These are phyloP conservation scores for Rhizopus microsporus DNA, from an alignment of 371 early-diverging fungal genomes.

Conservation along the genomic window DNA sequence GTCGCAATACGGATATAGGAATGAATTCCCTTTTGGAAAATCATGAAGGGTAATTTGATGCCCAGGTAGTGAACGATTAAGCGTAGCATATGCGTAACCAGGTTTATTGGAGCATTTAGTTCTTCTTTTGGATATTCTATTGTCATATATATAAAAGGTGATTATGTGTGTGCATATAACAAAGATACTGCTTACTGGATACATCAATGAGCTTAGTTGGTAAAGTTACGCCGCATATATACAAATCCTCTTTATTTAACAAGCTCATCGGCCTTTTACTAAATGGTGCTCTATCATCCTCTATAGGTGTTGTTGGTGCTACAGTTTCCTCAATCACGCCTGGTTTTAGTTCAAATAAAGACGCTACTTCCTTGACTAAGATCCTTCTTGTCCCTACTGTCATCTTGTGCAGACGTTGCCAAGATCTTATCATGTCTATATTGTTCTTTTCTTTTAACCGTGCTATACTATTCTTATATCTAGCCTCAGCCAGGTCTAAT, in stretches of 20 bases:
- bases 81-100: slow-evolving; percentile 74
- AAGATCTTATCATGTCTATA: slow-evolving; percentile 20
- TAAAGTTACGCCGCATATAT: slow-evolving; percentile 56
- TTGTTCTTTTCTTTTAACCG: slow-evolving; percentile 30
- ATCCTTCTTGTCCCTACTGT: slow-evolving; percentile 47
- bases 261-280: slow-evolving; percentile 2
- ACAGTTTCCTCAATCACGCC: slow-evolving; percentile 31
- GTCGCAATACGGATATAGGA: slow-evolving; percentile 45
- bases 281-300: neutral
- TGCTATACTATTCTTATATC: neutral
- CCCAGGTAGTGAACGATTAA: slow-evolving; percentile 81
- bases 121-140: slow-evolving; percentile 62
- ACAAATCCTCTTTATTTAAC: slow-evolving; percentile 44
- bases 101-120: slow-evolving; percentile 82
- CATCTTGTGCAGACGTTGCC: slow-evolving; percentile 41
- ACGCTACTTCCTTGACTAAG: slow-evolving; percentile 56
- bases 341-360: slow-evolving; percentile 58
- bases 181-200: slow-evolving; percentile 33
- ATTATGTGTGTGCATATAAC: neutral
- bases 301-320: neutral
- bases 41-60: slow-evolving; percentile 71
- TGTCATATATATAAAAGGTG: slow-evolving; percentile 10
- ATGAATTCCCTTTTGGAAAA: slow-evolving; percentile 56
- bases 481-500: slow-evolving; percentile 2
- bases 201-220: slow-evolving; percentile 46